A percentile compares a stretch with the other conserved stretches of the same genome.
Conservation (phyloP, 1,139 yeast species). For the Eremothecium sinecaudum region DNA sequence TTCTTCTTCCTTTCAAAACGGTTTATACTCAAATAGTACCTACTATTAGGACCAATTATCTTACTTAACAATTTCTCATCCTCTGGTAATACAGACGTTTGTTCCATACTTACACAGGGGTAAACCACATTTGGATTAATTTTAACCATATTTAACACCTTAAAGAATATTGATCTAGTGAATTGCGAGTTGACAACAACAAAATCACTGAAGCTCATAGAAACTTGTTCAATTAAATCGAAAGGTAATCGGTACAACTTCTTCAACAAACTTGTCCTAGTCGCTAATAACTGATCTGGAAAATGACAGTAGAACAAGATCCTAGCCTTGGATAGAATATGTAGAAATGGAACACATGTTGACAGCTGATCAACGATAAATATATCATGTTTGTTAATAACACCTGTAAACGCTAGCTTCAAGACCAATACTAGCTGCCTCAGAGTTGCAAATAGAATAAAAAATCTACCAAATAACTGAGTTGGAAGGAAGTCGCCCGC, state of each 20-base stretch:
- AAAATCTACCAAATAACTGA: constrained; percentile 51
- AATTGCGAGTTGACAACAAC: constrained; percentile 82
- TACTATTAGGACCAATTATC: constrained; percentile 16
- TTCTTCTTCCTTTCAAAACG: constrained; percentile 84
- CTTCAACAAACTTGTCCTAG: constrained; percentile 47
- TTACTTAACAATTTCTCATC: constrained; percentile 18
- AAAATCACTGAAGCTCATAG: constrained; percentile 67
- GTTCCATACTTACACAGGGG: constrained; percentile 65
- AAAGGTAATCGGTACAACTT: constrained; percentile 69
- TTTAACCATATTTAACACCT: constrained; percentile 43
- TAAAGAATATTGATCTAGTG: constrained; percentile 59
- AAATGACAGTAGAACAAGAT: constrained; percentile 88
- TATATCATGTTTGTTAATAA: constrained; percentile 48
- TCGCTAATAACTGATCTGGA: constrained; percentile 78
- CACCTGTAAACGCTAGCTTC: constrained; percentile 42
- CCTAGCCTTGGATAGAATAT: constrained; percentile 38
- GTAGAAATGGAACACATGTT: constrained; percentile 69
- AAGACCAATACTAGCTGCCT: constrained; percentile 65
- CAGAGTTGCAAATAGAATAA: constrained; percentile 72
- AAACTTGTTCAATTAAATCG: constrained; percentile 69
- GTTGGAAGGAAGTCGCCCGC: constrained; percentile 80
- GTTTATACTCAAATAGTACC: constrained; percentile 63
- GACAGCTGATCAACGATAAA: constrained; percentile 84
- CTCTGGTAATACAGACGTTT: constrained; percentile 13
- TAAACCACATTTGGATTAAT: constrained; percentile 61